Base-by-base conservation (phyloP, 805 yeast species). In the Brettanomyces naardenensis region DNA sequence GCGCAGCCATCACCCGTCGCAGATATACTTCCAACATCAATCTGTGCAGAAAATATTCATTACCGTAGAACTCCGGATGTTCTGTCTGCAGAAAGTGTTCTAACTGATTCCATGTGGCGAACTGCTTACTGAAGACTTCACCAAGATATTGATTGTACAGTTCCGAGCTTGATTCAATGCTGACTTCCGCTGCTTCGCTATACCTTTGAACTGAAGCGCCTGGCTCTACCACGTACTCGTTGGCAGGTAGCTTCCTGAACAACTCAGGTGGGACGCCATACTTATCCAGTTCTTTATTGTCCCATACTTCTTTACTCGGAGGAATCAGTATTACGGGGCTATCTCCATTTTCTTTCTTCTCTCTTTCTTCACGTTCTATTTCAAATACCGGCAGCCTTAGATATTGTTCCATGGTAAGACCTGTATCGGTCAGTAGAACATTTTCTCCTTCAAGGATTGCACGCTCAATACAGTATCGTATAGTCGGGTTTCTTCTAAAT, bases 11-110 rank as follows among this genome's bases (percentile, higher is more conserved):
- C 3, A 61, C 44, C 35, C 65, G 40, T 18, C 66, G 44, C 5
- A 57, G 34, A 41, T 61, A 61, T 1, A 59, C 46, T 32, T 60
- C 61, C 22, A 58, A 33, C 42, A 56, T 47, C 19, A 58, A 35
- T 30, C 62, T 42, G 1, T 41, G 40, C 26, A 52, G 14, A n/a
- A 52, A 41, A 34, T 49, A 53, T 1, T 49, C 49, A 27, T 53
- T 52, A 5, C 44, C 46, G 38, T 42, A 44, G 13, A 56, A 34
- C 2, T 53, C 59, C 4, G 46, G 44, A n/a, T 44, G 38, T 1
- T 38, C 28, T 2, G 31, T n/a, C 6, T 23, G n/a, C 15, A 57
- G 27, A 32, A 40, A 47, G 1, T 21, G 22, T 21, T 42, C 44
- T 31, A 47, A 29, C 5, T 40, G 42, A 3, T 26, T 15, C 50